Percentiles rank a stretch among this genome's conserved stretches.
phyloP scores from a whole-genome alignment of 2,329 filamentous ascomycete genomes.

The Myriosclerotinia duriaeana region DNA sequence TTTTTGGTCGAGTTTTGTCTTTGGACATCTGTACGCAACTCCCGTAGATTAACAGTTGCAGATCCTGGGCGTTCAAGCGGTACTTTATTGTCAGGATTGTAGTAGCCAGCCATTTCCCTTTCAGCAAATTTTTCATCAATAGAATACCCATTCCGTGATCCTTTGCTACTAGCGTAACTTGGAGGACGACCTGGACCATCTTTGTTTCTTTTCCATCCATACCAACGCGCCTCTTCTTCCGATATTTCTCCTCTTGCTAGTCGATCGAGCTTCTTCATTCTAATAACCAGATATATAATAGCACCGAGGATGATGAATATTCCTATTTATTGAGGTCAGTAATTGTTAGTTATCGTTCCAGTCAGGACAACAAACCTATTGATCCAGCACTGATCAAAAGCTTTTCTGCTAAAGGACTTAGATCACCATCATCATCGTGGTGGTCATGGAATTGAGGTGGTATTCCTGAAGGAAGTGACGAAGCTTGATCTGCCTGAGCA shows the following conservation, averaged over 20 bases:
- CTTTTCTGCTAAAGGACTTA: constrained; percentile 35
- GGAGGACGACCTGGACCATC: constrained; percentile 24
- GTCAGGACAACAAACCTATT: constrained; percentile 32
- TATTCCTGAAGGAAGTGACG: background rate
- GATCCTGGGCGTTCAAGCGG: constrained; percentile 10
- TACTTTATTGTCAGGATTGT: constrained; percentile 6
- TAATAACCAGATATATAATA: constrained; percentile 34
- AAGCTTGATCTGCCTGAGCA: constrained; percentile 13
- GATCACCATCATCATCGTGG: constrained; percentile 18
- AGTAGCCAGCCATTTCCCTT: constrained; percentile 16
- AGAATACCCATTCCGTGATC: constrained; percentile 13
- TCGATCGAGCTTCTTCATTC: constrained; percentile 33
- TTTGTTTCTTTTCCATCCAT: constrained; percentile 34
- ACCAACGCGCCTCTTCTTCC: constrained; percentile 29
- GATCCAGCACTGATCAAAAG: constrained; percentile 37
- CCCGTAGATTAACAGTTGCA: constrained; percentile 10
- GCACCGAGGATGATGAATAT: constrained; percentile 37
- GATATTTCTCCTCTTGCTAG: constrained; percentile 32
- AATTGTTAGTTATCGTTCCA: background rate
- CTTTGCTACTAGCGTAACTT: constrained; percentile 14
- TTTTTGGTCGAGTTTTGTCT: constrained; percentile 12
- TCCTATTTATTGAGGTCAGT: constrained; percentile 28
- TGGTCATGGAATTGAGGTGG: background rate
- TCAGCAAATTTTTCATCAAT: constrained; percentile 16
- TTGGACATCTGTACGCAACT: constrained; percentile 18